Evolutionary conservation across 345 rosid genomes (phyloP), one percentile per base, ranked within the genome.

Genomic region (Microcos paniculata): DNA sequence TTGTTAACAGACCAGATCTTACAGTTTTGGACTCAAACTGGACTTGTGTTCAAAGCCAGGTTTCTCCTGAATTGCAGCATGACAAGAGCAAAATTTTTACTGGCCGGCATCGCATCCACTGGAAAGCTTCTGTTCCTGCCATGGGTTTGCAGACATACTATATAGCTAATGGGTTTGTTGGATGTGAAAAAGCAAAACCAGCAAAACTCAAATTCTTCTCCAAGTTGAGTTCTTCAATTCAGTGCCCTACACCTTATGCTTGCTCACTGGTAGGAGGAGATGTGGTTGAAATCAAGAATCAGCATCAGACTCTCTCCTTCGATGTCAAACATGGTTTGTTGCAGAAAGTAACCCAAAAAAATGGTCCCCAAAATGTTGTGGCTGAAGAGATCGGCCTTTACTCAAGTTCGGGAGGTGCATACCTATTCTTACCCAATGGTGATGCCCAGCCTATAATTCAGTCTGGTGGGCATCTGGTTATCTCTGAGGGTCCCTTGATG

Each of bases 1-100:
- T 92, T 68, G 94, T 94, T 21, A 88, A 83, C 80, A 87, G 85
- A 33, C 88, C 96, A 16, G 97, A 93, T 78, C 88, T 93, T 68
- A 78, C 91, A 57, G 97, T 96, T 72, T 75, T 91, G 79, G 97
- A 91, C 82, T 87, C 95, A 12, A 92, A 96, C 78, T 89, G 97
- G 97, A 90, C 92, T 72, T 94, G 97, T 83, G 90, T 94, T 58
- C 86, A 80, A 81, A 96, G 99, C 85, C 97, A 96, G 80, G 72
- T 96, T 43, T 90, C 98, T 81, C 99, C 99, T 23, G 99, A 96
- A 81, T 66, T 92, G 81, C 97, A 86, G 82, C 99, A 96, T 81
- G 91, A 85, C 70, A 80, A 80, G 66, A 80, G 79, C 82, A 92
- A 90, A 65, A 68, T 83, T 40, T 96, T 92, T 76, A 94, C 97